Evolutionary conservation across 768 basidiomycete genomes (phyloP), one percentile per base, ranked within the genome.

Genomic region (Naganishia kalamii): DNA sequence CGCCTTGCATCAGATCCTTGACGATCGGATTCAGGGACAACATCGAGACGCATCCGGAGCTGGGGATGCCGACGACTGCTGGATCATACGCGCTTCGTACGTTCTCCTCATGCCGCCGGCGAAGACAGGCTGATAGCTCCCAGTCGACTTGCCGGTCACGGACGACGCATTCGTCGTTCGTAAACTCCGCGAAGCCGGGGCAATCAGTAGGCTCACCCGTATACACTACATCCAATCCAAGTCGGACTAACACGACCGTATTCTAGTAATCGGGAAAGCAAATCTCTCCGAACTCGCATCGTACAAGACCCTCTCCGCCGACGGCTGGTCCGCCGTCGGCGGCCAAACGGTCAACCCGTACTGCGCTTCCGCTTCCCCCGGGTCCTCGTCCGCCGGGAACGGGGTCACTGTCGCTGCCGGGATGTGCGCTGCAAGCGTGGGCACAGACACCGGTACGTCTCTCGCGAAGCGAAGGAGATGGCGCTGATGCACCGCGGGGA

Each of bases 41-140:
- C 60, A 70, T 76, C 40, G 73, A 63, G 6, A 74, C 75, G 0
- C 72, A 73, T 59, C 37, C 44, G 11, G 47, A 62, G 32, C 48
- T 74, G 0, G 73, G 73, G 4, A 70, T 76, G 73, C 65, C 67
- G 27, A 76, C 75, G 1, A 72, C 72, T 1, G 72, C 73, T 0
- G 75, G 69, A 0, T 67, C 69, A 19, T 46, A 59, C 1, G 62
- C 69, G 11, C 65, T 65, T 19, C 60, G 50, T 51, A 6, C 8
- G 25, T 51, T 7, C 8, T 11, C 8, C 11, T 21, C 11, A 21
- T 10, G 6, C 46, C 23, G 17, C 7, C 11, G 17, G 46, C 8
- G 8, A 47, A 8, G 8, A 17, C 7, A 10, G 8, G n/a, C 46
- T 47, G 46, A 40, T 17, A 8, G 7, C 17, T 32, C 30, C 12